These are phyloP conservation scores for Mycena leptocephala DNA, from an alignment of 768 basidiomycete genomes.

Conservation along the genomic window DNA sequence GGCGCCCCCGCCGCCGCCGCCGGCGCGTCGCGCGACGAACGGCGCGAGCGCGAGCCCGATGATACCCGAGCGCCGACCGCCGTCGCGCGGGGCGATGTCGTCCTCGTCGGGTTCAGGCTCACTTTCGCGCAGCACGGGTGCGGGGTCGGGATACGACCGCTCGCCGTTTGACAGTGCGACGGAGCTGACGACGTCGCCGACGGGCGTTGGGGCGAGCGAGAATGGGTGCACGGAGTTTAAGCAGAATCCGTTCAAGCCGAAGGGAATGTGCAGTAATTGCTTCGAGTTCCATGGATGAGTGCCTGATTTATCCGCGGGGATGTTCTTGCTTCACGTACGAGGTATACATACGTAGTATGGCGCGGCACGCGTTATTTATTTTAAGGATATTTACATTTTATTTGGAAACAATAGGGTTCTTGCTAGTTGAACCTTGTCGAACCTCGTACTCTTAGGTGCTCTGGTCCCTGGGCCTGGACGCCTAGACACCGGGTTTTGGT, in stretches of 20 bases:
- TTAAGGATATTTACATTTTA: not conserved
- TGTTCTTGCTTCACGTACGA: too few species aligned
- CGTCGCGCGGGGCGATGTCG: constrained; percentile 36
- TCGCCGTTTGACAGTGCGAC: constrained; percentile 80
- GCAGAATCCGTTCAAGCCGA: constrained; percentile 78
- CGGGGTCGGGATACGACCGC: constrained; percentile 50
- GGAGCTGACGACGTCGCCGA: constrained; percentile 53
- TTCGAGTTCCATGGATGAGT: constrained; percentile 65
- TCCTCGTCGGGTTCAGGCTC: constrained; percentile 36
- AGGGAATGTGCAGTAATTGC: constrained; percentile 79
- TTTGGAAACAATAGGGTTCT: not conserved
- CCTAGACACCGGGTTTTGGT: too few species aligned
- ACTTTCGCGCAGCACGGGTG: constrained; percentile 33
- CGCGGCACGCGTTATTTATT: not conserved
- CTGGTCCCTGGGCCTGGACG: too few species aligned
- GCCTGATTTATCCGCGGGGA: too few species aligned
- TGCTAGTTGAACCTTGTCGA: not conserved
- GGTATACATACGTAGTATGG: not conserved
- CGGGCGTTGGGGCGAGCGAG: constrained; percentile 22
- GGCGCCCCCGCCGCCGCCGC: constrained; percentile 78
- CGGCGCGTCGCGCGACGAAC: constrained; percentile 62
- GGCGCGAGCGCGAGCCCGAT: constrained; percentile 56
- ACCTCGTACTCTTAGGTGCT: too few species aligned
- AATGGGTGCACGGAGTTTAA: constrained; percentile 69
- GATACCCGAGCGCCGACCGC: constrained; percentile 62